Evolutionary conservation across 2,329 filamentous ascomycete genomes (phyloP), one percentile per base, ranked within the genome.

Genomic region (Rutstroemia sydowiana): DNA sequence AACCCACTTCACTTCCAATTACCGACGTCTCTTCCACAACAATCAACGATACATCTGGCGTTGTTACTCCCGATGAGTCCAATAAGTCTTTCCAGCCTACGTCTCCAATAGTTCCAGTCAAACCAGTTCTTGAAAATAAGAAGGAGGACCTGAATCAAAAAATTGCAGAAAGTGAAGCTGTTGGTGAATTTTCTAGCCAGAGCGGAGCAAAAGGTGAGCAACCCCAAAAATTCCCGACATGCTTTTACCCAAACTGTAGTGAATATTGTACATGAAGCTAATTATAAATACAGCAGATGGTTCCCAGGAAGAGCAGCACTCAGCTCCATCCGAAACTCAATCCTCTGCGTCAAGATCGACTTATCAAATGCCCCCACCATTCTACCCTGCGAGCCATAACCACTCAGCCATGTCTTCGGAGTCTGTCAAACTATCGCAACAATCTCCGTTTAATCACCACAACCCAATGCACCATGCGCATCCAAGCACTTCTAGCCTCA

Each of bases 401-500:
- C 57, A 60, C 42, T 55, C 53, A 36, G 40, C 36, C 11, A 54
- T 56, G 42, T 43, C 40, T 13, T 46, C 48, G 32, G 55, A 58
- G 9, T 37, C 49, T 40, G 41, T 53, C 28, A 57, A 58, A 26
- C 52, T 59, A 14, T 53, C 59, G 20, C 48, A 52, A 34, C 59
- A 54, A 30, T 56, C 57, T 26, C 37, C 46, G 14, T 57, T 59
- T 48, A 59, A 59, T 31, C 61, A 61, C 52, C 55, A 65, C 48
- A 56, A 65, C 59, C 58, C 64, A 56, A 60, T 75, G 59, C 76
- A 81, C 57, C 75, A 79, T 47, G 65, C 73, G 37, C 78, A 77
- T 49, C 73, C 72, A 13, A 82, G 76, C 63, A 75, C 75, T 53
- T 72, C 76, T 34, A 81, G 74, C 62, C 68, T 82, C 47, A 72